Base-by-base conservation (phyloP, 805 yeast genomes). In the Lipomyces sp. region DNA sequence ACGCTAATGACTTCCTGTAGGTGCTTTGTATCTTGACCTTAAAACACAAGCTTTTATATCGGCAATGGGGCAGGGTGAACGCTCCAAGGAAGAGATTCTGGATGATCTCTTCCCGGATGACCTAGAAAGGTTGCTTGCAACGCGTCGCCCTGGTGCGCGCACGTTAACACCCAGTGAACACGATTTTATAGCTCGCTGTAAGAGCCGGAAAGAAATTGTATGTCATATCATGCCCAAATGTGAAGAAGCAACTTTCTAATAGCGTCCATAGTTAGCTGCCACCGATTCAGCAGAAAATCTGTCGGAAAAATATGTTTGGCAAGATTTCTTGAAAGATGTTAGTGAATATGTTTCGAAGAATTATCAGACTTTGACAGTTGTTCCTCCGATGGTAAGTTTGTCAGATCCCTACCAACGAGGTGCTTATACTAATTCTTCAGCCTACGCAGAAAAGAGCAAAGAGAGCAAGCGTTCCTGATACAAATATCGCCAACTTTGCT, bases 31-130 rank as follows among this genome's bases (percentile, higher is more conserved):
- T 72, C 80, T 95, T 51, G 98, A 95, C 72, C 82, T 95, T 75
- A 95, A 95, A 76, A 95, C 99, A 0, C 99, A 95, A 77, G 97
- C 97, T 0, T 95, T 87, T 75, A 92, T 95, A 29, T 88, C 97
- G 0, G 97, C 96, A 0, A 77, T 93, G 66, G 90, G 89, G 11
- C 77, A 76, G 57, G 83, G 83, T 10, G 85, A 86, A 62, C 80
- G 89, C 70, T 80, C 89, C 1, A 83, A 85, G 68, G 83, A 83
- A 64, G 93, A 88, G 55, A 84, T 91, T 10, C 79, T 93, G 70
- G 86, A 89, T 62, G 90, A 87, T 72, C 83, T 93, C 57, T 90
- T 94, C 72, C 96, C 98, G 0, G 77, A 77, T 3, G 82, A 87
- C 71, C 73, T 92, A 73, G 87, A 85, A 54, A 65, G 71, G 60